Evolutionary conservation across 2,329 filamentous ascomycete species (phyloP).

Genomic region (Blastomyces silverae): DNA sequence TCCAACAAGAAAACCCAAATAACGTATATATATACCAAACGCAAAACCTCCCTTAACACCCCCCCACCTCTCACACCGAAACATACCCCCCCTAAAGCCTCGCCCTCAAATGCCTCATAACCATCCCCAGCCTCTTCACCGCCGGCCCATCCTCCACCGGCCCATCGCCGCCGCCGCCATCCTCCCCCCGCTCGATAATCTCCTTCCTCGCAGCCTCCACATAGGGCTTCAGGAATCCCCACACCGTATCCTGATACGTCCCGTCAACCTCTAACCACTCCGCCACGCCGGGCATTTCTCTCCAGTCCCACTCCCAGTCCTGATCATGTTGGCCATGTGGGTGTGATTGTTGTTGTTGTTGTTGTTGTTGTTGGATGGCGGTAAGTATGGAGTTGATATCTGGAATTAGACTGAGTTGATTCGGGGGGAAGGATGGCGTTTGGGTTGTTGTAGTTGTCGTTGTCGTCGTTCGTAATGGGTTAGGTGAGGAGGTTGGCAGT

Average conservation of each 20-base stretch:
- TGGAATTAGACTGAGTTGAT: constrained; percentile 18
- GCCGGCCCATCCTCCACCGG: constrained; percentile 19
- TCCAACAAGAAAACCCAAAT: not conserved
- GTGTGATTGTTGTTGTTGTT: not conserved
- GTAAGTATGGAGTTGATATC: constrained; percentile 20
- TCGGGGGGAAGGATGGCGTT: constrained; percentile 7
- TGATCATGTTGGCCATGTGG: not conserved
- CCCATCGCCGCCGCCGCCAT: constrained; percentile 8
- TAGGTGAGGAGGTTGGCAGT: not conserved
- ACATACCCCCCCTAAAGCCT: not conserved
- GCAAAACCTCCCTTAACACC: not conserved
- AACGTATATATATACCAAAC: not conserved
- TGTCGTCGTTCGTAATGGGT: not conserved
- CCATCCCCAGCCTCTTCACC: constrained; percentile 21
- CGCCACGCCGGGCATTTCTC: constrained; percentile 18
- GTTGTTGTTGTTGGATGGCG: constrained; percentile 6
- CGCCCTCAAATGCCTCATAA: constrained; percentile 21
- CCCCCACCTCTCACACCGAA: not conserved
- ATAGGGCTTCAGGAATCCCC: constrained; percentile 20
- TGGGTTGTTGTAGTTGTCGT: not conserved
- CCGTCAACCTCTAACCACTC: constrained; percentile 22
- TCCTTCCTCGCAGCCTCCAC: constrained; percentile 21
- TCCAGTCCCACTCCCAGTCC: not conserved
- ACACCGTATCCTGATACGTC: constrained; percentile 21
- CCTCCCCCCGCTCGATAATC: constrained; percentile 16